phyloP scores from a whole-genome alignment of 106 monocot species.

The Phalaenopsis aphrodite region DNA sequence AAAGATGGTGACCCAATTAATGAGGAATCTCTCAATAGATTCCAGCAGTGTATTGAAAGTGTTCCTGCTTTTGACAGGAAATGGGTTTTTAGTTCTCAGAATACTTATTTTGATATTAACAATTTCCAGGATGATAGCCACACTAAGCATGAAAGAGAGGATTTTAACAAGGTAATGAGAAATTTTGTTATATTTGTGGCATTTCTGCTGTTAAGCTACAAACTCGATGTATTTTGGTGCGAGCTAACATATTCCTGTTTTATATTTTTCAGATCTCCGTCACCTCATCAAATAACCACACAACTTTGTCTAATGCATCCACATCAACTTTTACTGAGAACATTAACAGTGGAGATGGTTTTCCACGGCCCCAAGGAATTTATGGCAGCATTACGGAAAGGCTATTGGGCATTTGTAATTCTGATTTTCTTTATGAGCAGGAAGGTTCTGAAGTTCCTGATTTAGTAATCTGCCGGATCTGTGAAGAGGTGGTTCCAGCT shows the following conservation, averaged over 20 bases:
- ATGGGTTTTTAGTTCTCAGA: slow-evolving; percentile 18
- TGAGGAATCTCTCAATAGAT: slow-evolving; percentile 43
- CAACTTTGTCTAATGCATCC: slow-evolving; percentile 2
- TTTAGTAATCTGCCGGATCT: slow-evolving; percentile 61
- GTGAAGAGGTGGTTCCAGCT: slow-evolving; percentile 50
- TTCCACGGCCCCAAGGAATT: background rate
- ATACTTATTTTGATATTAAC: background rate
- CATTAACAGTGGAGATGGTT: background rate
- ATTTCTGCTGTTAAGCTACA: background rate
- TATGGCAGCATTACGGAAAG: slow-evolving; percentile 13
- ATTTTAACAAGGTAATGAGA: slow-evolving; percentile 27
- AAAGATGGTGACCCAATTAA: slow-evolving; percentile 43
- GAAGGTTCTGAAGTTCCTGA: slow-evolving; percentile 24
- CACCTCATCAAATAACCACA: slow-evolving; percentile 10
- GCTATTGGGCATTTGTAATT: slow-evolving; percentile 5
- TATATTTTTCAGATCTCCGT: background rate
- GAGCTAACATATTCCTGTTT: background rate
- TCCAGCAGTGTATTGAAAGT: slow-evolving; percentile 55
- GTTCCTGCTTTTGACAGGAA: slow-evolving; percentile 51
- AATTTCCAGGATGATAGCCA: background rate
- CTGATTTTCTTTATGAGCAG: slow-evolving; percentile 18
- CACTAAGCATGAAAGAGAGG: slow-evolving; percentile 9
- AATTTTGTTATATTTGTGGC: background rate
- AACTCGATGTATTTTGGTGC: background rate
- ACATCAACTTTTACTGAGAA: background rate